Percentiles rank a stretch among this genome's conserved stretches.
Conservation (phyloP, 805 yeast species). For the Myxozyma geophila region DNA sequence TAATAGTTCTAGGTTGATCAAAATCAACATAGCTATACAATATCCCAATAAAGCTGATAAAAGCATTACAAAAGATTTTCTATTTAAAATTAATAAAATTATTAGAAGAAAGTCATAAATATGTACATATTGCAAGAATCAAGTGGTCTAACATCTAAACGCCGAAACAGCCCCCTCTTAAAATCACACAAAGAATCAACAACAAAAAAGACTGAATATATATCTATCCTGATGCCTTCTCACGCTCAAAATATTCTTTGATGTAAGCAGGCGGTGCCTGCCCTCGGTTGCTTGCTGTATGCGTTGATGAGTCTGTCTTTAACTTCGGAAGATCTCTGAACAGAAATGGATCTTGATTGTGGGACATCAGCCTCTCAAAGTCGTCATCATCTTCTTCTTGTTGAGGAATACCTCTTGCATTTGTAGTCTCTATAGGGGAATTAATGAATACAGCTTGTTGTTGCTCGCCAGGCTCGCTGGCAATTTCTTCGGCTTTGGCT, state of each 20-base stretch:
- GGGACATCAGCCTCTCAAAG: conserved; percentile 20
- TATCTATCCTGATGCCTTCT: conserved; percentile 5
- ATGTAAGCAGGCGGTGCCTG: conserved; percentile 7
- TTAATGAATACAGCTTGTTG: not conserved
- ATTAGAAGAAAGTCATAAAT: too few species aligned
- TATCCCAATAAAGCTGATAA: too few species aligned
- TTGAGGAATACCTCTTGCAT: not conserved
- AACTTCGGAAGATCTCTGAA: not conserved
- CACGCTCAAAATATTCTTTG: not conserved
- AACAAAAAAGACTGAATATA: not conserved
- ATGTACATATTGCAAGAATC: too few species aligned
- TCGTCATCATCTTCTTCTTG: conserved; percentile 1
- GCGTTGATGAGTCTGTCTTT: not conserved
- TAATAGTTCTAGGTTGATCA: too few species aligned
- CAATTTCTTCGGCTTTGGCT: not conserved
- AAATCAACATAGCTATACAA: too few species aligned
- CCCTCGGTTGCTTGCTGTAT: not conserved
- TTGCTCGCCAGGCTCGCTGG: not conserved
- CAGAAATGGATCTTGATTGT: conserved; percentile 1
- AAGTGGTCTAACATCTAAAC: not conserved
- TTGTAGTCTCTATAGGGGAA: not conserved
- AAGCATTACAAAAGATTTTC: too few species aligned
- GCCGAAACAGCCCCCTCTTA: not conserved
- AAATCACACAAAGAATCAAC: not conserved
- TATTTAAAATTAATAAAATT: too few species aligned